Evolutionary conservation across 345 rosid species (phyloP), one percentile per base, ranked within the genome.

Genomic region (Kandelia obovata): DNA sequence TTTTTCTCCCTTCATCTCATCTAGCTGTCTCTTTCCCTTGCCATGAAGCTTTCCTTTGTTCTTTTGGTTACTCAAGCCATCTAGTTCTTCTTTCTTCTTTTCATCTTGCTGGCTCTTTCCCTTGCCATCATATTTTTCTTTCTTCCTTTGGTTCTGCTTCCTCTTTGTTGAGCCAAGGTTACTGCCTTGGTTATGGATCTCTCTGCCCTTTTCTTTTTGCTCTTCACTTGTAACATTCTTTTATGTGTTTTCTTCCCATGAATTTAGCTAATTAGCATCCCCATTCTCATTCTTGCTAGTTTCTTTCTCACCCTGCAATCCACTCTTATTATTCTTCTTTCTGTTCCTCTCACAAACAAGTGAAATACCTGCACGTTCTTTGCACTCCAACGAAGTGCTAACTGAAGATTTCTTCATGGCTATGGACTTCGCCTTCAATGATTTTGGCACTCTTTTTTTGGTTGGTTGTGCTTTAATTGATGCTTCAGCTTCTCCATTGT

Each of bases 401-500:
- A 69, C 82, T 26, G 74, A 51, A 67, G 81, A 37, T 67, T 79
- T 76, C 76, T 91, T 89, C 30, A 58, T 73, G 43, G 78, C 70
- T 64, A 73, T 83, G 27, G 84, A 61, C 62, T 69, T 82, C n/a
- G 74, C 81, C 78, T 62, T 85, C 68, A 72, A 58, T 64, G 74
- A 74, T 46, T 73, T 73, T 51, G 73, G 65, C 26, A 64, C 68
- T 81, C 73, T 71, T 52, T 69, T 81, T 69, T 68, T 64, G 61
- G 86, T 62, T 69, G 83, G 19, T 64, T 75, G 72, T 28, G 74
- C 72, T 64, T 71, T 75, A 57, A 8, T 67, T 23, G 79, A 80
- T 47, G 61, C 76, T 65, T 62, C 77, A 75, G 67, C 80, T 71
- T 66, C 77, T 37, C 9, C n/a, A n/a, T 57, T 31, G 2, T 73